phyloP scores from a whole-genome alignment of 1,139 yeast genomes.

The Protomyces macrosporus region DNA sequence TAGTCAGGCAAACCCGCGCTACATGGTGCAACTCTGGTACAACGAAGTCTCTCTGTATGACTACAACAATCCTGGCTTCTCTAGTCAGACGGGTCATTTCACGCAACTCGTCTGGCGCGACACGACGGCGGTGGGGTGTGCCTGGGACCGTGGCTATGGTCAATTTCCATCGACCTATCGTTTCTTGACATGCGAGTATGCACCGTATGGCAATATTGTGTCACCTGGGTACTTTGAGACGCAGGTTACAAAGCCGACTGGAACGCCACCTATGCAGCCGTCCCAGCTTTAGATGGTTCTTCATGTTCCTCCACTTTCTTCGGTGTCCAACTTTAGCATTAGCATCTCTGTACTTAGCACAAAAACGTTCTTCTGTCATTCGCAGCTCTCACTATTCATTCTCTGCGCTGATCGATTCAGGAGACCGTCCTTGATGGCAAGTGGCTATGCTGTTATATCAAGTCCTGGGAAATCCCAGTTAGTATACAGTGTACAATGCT shows the following conservation, averaged over 20 bases:
- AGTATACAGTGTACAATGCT: no score
- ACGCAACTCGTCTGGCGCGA: conserved; percentile 70
- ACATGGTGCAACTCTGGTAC: conserved; percentile 72
- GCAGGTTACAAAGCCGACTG: conserved; percentile 6
- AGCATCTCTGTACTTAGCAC: neutral
- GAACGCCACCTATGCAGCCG: neutral
- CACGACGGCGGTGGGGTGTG: conserved; percentile 62
- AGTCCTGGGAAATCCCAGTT: no score
- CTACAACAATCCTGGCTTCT: conserved; percentile 41
- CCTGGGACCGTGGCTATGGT: conserved; percentile 44
- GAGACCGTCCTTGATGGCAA: no score
- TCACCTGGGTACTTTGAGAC: conserved; percentile 35
- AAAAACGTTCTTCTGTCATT: neutral
- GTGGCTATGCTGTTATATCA: no score
- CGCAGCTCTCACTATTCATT: no score
- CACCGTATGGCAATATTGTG: conserved; percentile 53
- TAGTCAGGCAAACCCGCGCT: conserved; percentile 38
- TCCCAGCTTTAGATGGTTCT: no score
- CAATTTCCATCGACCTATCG: conserved; percentile 38
- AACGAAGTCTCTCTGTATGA: conserved; percentile 55
- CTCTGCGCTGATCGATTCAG: no score
- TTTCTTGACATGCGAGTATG: conserved; percentile 58
- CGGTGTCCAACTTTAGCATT: neutral
- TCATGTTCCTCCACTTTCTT: neutral
- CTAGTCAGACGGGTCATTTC: conserved; percentile 52